A percentile compares a stretch with the other conserved stretches of the same genome.
Evolutionary conservation across 2,329 filamentous ascomycete species (phyloP).

Genomic region (Sclerotiophoma versabilis): DNA sequence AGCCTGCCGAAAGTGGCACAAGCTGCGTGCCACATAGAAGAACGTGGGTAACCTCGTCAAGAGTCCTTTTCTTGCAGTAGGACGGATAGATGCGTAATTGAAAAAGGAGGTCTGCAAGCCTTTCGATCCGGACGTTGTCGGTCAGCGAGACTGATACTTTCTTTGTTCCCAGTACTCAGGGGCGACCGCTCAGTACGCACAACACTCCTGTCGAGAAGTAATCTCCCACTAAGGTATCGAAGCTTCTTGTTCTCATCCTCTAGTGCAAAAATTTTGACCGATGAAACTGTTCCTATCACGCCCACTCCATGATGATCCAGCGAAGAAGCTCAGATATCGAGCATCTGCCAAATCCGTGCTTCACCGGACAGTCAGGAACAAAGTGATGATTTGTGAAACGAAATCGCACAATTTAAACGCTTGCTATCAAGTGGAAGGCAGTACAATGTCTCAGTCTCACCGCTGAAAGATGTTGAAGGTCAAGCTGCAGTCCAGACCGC

Average conservation of each 20-base stretch:
- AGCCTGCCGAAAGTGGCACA: conserved; percentile 38
- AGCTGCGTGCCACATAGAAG: conserved; percentile 32
- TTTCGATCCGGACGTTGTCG: background rate
- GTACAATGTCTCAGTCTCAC: conserved; percentile 40
- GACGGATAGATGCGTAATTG: background rate
- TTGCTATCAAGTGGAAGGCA: conserved; percentile 21
- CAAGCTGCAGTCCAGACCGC: conserved; percentile 32
- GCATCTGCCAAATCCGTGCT: conserved; percentile 23
- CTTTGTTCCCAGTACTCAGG: background rate
- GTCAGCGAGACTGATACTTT: background rate
- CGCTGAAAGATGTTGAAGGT: conserved; percentile 29
- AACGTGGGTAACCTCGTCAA: conserved; percentile 39
- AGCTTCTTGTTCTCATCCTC: background rate
- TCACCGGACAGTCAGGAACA: conserved; percentile 33
- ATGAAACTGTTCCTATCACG: background rate
- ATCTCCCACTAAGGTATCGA: background rate
- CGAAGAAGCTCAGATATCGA: background rate
- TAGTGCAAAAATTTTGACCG: background rate
- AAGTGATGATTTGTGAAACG: conserved; percentile 22
- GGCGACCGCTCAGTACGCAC: background rate
- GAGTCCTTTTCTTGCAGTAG: background rate
- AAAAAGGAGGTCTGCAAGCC: background rate
- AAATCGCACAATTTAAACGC: conserved; percentile 21
- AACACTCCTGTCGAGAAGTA: too few relatives aligned
- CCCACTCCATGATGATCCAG: background rate